A percentile compares a stretch with the other conserved stretches of the same genome.
These are phyloP conservation scores for Candida sithepensis DNA, from an alignment of 805 yeast species.

Conservation along the genomic window DNA sequence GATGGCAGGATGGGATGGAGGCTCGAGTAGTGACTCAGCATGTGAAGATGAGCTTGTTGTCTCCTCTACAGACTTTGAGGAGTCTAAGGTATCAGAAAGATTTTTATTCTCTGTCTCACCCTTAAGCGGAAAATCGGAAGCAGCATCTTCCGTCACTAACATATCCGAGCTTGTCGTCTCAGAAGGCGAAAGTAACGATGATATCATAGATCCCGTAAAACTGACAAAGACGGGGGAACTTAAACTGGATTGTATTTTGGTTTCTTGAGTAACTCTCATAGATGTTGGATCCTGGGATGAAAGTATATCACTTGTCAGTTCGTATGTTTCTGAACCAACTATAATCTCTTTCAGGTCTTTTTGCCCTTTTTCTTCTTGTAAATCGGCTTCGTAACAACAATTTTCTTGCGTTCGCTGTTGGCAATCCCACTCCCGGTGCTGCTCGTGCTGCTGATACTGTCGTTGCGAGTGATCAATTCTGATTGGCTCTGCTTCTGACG, in stretches of 20 bases:
- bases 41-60: conserved; percentile 5
- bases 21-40: conserved; percentile 15
- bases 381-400: background rate
- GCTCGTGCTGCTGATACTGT: conserved; percentile 7
- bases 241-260: background rate
- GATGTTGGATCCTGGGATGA: conserved; percentile 20
- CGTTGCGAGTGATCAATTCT: background rate
- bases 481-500: background rate
- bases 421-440: conserved; percentile 5
- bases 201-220: background rate
- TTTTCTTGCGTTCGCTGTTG: conserved; percentile 6
- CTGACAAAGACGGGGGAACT: background rate
- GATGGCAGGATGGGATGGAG: conserved; percentile 4
- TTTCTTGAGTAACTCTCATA: conserved; percentile 5
- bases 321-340: conserved; percentile 17
- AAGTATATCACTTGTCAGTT: conserved; percentile 20
- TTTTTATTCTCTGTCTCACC: background rate
- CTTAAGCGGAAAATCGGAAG: background rate
- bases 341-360: conserved; percentile 10
- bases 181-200: background rate
- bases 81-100: background rate
- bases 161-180: background rate
- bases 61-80: background rate
- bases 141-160: background rate
- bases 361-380: conserved; percentile 9